Conservation (phyloP, 2,329 filamentous ascomycete species). For the Hirsutella rhossiliensis region DNA sequence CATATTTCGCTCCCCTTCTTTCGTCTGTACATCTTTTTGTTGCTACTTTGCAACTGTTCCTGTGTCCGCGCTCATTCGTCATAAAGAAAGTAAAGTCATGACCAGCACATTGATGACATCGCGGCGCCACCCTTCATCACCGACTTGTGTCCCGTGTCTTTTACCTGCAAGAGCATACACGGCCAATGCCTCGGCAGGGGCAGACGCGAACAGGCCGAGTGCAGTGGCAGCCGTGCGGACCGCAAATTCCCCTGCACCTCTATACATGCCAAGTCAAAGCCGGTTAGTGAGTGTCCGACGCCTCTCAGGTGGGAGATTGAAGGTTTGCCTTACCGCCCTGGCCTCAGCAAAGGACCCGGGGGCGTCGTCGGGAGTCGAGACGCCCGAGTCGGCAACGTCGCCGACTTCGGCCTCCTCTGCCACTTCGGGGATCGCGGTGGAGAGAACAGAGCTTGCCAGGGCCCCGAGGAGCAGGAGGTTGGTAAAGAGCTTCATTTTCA, state of each 20-base stretch:
- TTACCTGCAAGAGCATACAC: slow-evolving; percentile 1
- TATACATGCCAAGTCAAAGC: background rate
- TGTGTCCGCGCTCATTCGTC: no score
- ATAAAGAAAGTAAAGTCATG: no score
- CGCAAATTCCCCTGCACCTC: background rate
- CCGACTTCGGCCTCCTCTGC: background rate
- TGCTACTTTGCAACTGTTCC: no score
- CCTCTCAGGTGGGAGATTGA: background rate
- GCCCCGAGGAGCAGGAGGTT: background rate
- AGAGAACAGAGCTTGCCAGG: background rate
- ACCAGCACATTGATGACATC: no score
- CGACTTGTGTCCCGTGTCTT: background rate
- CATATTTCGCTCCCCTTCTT: no score
- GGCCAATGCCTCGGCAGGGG: slow-evolving; percentile 1
- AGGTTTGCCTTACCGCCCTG: background rate
- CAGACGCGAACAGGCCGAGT: background rate
- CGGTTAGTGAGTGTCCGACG: background rate
- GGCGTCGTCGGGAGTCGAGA: background rate
- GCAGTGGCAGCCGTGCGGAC: slow-evolving; percentile 1
- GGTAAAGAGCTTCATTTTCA: background rate
- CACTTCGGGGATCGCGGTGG: slow-evolving; percentile 1
- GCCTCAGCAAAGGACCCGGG: background rate
- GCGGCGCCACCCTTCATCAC: no score
- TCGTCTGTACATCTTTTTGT: no score
- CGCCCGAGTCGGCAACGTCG: background rate